Conservation (phyloP, 2,329 filamentous ascomycete species). For the Calonectria ilicicola region DNA sequence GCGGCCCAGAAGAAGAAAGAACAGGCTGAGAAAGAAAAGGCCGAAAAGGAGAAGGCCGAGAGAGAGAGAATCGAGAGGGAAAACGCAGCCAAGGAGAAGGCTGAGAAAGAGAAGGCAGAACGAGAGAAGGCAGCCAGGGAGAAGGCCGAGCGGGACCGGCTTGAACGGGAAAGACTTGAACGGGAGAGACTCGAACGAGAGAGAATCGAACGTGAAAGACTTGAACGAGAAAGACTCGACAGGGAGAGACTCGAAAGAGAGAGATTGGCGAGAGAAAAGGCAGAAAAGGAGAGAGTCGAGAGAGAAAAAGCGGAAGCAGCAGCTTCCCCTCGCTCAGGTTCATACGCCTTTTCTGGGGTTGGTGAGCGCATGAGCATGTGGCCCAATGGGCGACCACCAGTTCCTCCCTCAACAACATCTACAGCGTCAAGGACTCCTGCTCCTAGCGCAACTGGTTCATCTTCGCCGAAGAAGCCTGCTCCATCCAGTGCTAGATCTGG, state of each 20-base stretch:
- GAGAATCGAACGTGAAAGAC: neutral
- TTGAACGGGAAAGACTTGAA: constrained; percentile 43
- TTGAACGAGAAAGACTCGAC: constrained; percentile 40
- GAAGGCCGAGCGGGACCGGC: too few species aligned
- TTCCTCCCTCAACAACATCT: constrained; percentile 42
- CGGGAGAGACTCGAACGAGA: neutral
- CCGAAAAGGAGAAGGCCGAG: constrained; percentile 55
- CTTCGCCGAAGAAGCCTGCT: constrained; percentile 50
- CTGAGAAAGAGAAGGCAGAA: constrained; percentile 41
- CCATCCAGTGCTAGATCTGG: constrained; percentile 68
- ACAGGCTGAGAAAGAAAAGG: constrained; percentile 39
- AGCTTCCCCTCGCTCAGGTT: constrained; percentile 55
- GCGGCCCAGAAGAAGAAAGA: constrained; percentile 52
- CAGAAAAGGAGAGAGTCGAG: constrained; percentile 47
- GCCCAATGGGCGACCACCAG: constrained; percentile 70
- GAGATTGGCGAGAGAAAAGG: constrained; percentile 37
- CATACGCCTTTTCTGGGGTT: constrained; percentile 73
- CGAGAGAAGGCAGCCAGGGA: constrained; percentile 54
- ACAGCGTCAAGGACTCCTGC: constrained; percentile 32
- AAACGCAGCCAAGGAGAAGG: constrained; percentile 46
- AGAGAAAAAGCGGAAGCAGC: constrained; percentile 44
- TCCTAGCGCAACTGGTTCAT: constrained; percentile 25
- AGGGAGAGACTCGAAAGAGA: constrained; percentile 40
- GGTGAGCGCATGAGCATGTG: constrained; percentile 79
- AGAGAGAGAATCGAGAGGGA: constrained; percentile 44